phyloP scores from a whole-genome alignment of 139 green algal genomes.

The Trebouxia sp. region DNA sequence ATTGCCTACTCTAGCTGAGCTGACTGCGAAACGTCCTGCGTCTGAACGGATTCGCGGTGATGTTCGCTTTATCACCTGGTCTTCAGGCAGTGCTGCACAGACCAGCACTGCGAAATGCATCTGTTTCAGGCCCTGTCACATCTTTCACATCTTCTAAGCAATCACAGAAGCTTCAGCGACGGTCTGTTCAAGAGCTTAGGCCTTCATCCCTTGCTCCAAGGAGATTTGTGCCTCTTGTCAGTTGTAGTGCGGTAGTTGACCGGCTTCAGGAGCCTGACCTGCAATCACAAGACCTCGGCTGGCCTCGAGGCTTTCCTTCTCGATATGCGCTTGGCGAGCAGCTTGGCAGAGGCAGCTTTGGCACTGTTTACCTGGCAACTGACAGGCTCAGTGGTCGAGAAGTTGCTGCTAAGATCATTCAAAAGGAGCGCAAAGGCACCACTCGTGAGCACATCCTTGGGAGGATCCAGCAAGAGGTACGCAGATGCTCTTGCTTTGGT shows the following conservation, averaged over 20 bases:
- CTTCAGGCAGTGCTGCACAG: neutral
- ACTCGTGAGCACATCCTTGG: conserved; percentile 3
- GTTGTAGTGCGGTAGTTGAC: conserved; percentile 16
- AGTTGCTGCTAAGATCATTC: conserved; percentile 46
- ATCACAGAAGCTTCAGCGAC: no score
- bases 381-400: conserved; percentile 17
- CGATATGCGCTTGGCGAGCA: conserved; percentile 38
- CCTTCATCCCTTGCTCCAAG: neutral
- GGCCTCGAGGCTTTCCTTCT: conserved; percentile 16
- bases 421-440: conserved; percentile 36
- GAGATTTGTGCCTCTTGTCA: neutral
- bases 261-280: neutral
- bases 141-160: no score
- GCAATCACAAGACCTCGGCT: neutral
- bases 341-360: conserved; percentile 50
- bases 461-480: conserved; percentile 34
- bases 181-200: no score
- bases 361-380: conserved; percentile 34
- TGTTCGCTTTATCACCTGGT: neutral
- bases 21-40: no score
- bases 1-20: neutral
- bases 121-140: no score
- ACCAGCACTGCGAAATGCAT: no score
- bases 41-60: neutral
- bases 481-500: neutral